Conservation (phyloP, 345 rosid species). For the Arabis alpina region DNA sequence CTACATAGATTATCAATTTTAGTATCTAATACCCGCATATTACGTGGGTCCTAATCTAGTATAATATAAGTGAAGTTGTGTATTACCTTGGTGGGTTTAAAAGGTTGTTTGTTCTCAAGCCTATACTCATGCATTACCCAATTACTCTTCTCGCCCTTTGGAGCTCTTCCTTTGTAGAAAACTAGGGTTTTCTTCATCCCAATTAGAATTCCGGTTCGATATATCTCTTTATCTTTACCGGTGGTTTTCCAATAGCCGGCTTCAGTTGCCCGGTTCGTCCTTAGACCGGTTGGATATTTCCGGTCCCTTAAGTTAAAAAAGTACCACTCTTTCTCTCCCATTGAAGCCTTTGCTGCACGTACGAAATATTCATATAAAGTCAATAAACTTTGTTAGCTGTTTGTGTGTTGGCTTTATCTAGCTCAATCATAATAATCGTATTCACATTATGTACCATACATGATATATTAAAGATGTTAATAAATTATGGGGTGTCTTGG, state of each 20-base stretch:
- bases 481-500: not conserved
- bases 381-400: not conserved
- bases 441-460: not conserved
- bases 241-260: constrained; percentile 95
- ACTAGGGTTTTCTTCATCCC: constrained; percentile 97
- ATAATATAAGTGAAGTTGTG: too few relatives aligned
- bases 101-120: constrained; percentile 70
- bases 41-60: too few relatives aligned
- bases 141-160: constrained; percentile 78
- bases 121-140: constrained; percentile 94
- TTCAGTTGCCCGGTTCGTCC: constrained; percentile 82
- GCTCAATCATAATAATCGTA: not conserved
- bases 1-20: too few relatives aligned
- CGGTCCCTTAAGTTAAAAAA: constrained; percentile 80
- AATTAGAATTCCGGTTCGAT: constrained; percentile 56
- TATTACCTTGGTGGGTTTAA: constrained; percentile 63
- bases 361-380: not conserved
- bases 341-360: constrained; percentile 69
- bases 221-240: constrained; percentile 81
- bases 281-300: constrained; percentile 87
- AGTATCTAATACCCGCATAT: too few relatives aligned
- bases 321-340: constrained; percentile 87
- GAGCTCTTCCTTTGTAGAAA: constrained; percentile 87
- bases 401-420: not conserved
- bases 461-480: not conserved